phyloP scores from a whole-genome alignment of 2,329 filamentous ascomycete species.

The Lachnellula willkommii region DNA sequence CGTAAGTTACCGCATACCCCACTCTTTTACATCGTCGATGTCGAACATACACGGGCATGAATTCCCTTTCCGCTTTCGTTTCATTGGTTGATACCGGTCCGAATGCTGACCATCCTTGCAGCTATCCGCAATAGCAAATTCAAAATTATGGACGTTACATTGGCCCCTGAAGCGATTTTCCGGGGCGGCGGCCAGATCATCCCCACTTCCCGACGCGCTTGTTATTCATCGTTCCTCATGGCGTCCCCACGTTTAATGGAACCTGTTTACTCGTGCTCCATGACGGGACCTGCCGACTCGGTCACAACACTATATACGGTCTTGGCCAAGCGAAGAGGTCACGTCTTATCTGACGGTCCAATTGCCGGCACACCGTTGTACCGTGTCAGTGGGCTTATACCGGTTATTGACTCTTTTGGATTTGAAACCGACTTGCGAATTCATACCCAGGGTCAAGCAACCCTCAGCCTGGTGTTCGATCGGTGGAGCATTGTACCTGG shows the following conservation, averaged over 20 bases:
- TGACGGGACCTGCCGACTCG: constrained; percentile 86
- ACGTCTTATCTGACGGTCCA: constrained; percentile 89
- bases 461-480: constrained; percentile 88
- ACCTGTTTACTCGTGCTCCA: constrained; percentile 85
- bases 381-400: constrained; percentile 82
- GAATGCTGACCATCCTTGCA: constrained; percentile 37
- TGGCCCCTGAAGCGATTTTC: constrained; percentile 88
- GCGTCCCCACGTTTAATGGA: constrained; percentile 95
- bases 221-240: constrained; percentile 96
- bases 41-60: constrained; percentile 4
- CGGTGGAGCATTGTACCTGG: constrained; percentile 94
- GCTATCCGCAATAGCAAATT: constrained; percentile 98
- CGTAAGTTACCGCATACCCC: constrained; percentile 53
- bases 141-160: constrained; percentile 82
- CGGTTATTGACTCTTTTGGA: constrained; percentile 94
- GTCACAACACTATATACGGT: constrained; percentile 89
- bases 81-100: constrained; percentile 18
- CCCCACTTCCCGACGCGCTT: constrained; percentile 83
- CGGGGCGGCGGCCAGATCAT: constrained; percentile 96
- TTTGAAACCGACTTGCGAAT: constrained; percentile 97
- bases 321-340: constrained; percentile 78
- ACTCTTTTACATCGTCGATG: not conserved
- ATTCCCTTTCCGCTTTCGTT: not conserved
- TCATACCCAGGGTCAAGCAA: constrained; percentile 88
- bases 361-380: constrained; percentile 94